Evolutionary conservation across 23 red algal species (phyloP).

Genomic region (Cyanidium caldarium): DNA sequence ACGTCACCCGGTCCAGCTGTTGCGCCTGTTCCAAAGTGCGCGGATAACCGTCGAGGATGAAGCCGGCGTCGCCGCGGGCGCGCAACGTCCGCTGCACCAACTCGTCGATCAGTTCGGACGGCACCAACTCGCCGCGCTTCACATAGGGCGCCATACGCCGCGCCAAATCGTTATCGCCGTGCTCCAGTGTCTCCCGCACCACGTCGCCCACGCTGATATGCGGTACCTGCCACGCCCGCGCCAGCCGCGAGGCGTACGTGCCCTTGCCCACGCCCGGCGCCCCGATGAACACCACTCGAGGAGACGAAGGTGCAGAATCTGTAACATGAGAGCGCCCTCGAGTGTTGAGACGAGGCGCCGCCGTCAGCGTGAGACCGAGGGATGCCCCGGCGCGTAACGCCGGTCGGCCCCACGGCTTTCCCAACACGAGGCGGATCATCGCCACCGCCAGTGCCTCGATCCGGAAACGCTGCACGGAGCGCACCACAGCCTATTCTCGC

Average conservation of each 20-base stretch:
- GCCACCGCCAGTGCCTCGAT: too few relatives aligned
- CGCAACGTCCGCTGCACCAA: not conserved
- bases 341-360: too few relatives aligned
- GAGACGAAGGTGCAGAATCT: too few relatives aligned
- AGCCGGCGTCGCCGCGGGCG: not conserved
- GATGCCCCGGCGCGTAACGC: too few relatives aligned
- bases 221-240: not conserved
- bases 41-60: slow-evolving; percentile 20
- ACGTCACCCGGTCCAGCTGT: not conserved
- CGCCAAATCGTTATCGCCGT: not conserved
- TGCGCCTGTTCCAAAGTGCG: slow-evolving; percentile 8
- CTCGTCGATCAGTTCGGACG: not conserved
- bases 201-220: slow-evolving; percentile 8
- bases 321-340: too few relatives aligned
- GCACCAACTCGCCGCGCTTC: slow-evolving; percentile 5
- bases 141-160: not conserved
- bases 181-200: not conserved
- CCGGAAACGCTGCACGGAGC: too few relatives aligned
- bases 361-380: too few relatives aligned
- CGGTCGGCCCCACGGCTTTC: too few relatives aligned
- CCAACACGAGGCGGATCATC: too few relatives aligned
- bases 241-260: slow-evolving; percentile 15
- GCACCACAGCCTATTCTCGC: too few relatives aligned
- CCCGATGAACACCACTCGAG: slow-evolving; percentile 4
- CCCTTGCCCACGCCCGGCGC: slow-evolving; percentile 21